Evolutionary conservation across 176 grass and related monocot genomes (phyloP), one percentile per base, ranked within the genome.

Genomic region (Stipa capillata): DNA sequence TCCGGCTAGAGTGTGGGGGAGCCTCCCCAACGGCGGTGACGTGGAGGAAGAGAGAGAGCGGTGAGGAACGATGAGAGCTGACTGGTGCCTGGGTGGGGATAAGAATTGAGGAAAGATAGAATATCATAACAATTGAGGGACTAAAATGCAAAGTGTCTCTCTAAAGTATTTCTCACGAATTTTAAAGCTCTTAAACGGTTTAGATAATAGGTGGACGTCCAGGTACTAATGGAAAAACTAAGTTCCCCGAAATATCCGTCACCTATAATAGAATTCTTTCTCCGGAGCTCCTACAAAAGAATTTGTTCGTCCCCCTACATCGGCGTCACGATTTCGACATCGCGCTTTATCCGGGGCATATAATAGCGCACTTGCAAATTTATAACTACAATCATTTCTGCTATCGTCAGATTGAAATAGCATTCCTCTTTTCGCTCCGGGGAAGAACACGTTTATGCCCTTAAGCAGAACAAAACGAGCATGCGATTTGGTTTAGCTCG

Each of bases 301-400:
- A 89, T 75, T 28, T 80, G 82, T 85, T 85, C 82, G 76, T 85
- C 82, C 60, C 50, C 28, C 8, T 53, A 69, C 33, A 80, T 61
- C 61, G 23, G 61, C 69, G 87, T 89, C 69, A 89, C 51, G 81
- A 89, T 10, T 52, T 53, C 76, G 87, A 89, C 82, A 53, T 70
- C 44, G 28, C 8, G 62, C 62, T 76, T 71, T 89, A 85, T 81
- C 78, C 43, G 5, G 62, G 8, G 82, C 70, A 81, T 85, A 80
- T 81, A 76, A 31, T 69, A 84, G n/a, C 3, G 1, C 61, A 53
- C 42, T 69, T 74, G 76, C 44, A 17, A 76, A 89, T 85, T 82
- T 52, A 81, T 14, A 80, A 76, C 12, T 24, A 0, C 76, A 69
- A 76, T 80, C 51, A 84, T 85, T 75, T 81, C 37, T 0, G 17